Evolutionary conservation across 2,329 filamentous ascomycete species (phyloP).

Genomic region (Fusarium sp.): DNA sequence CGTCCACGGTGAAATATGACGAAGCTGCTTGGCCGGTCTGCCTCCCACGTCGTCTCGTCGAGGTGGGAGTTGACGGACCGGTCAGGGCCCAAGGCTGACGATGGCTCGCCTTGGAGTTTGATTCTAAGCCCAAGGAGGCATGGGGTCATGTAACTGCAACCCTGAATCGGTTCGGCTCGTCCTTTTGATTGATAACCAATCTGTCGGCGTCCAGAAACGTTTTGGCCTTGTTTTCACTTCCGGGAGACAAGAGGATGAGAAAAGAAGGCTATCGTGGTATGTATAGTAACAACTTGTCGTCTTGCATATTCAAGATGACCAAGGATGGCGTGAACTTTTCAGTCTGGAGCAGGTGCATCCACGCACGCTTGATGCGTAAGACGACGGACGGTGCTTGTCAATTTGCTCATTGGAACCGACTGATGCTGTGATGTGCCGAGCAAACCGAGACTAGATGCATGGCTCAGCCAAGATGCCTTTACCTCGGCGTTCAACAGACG

Average conservation of each 20-base stretch:
- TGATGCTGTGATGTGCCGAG: neutral
- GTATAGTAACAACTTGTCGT: conserved; percentile 1
- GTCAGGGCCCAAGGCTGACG: conserved; percentile 32
- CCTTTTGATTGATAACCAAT: conserved; percentile 12
- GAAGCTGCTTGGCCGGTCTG: conserved; percentile 10
- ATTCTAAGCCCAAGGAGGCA: conserved; percentile 7
- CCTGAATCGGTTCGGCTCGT: conserved; percentile 15
- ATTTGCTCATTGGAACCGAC: neutral
- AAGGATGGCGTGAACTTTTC: conserved; percentile 4
- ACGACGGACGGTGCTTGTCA: neutral
- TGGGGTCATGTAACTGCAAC: conserved; percentile 7
- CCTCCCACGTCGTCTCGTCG: neutral
- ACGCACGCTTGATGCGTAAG: neutral
- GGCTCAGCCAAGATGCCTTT: neutral
- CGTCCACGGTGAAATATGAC: conserved; percentile 31
- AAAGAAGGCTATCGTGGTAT: conserved; percentile 10
- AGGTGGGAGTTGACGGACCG: conserved; percentile 27
- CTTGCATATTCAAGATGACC: neutral
- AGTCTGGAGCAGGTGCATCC: neutral
- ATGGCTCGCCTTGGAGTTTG: conserved; percentile 2
- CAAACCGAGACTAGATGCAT: neutral
- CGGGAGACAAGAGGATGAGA: conserved; percentile 30
- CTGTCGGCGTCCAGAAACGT: conserved; percentile 16
- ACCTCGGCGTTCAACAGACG: neutral
- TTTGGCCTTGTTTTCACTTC: conserved; percentile 33